Evolutionary conservation across 139 green algal species (phyloP).

Genomic region (Chlorella ohadii): DNA sequence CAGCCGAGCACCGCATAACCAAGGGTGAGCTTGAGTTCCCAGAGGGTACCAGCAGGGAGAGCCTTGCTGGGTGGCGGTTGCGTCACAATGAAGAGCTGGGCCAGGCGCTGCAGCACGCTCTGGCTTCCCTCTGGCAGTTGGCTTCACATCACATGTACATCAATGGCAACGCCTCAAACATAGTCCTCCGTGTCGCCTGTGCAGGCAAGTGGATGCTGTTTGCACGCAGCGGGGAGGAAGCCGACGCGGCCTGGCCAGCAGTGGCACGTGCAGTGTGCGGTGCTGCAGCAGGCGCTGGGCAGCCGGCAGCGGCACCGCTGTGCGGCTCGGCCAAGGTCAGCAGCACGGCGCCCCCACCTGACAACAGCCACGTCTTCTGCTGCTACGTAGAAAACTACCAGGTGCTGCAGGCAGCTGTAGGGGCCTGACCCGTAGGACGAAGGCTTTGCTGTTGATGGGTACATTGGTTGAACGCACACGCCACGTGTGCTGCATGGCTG

Average conservation of each 20-base stretch:
- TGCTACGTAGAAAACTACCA: conserved; percentile 42
- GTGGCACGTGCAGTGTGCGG: conserved; percentile 14
- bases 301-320: neutral
- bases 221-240: conserved; percentile 25
- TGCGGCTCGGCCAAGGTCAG: conserved; percentile 41
- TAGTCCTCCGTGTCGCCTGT: too few relatives aligned
- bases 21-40: too few relatives aligned
- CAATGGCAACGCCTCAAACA: too few relatives aligned
- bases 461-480: too few relatives aligned
- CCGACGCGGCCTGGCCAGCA: conserved; percentile 30
- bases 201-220: conserved; percentile 51
- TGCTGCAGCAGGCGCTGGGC: neutral
- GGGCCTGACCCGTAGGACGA: too few relatives aligned
- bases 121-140: too few relatives aligned
- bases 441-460: too few relatives aligned
- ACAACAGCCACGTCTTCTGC: conserved; percentile 25
- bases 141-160: too few relatives aligned
- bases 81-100: too few relatives aligned
- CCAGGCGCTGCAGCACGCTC: too few relatives aligned
- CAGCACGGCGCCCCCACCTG: neutral
- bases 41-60: too few relatives aligned
- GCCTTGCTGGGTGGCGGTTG: too few relatives aligned
- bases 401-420: neutral
- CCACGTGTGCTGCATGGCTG: neutral
- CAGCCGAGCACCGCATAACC: conserved; percentile 25